Conservation (phyloP, 345 rosid genomes). For the Salix purpurea region DNA sequence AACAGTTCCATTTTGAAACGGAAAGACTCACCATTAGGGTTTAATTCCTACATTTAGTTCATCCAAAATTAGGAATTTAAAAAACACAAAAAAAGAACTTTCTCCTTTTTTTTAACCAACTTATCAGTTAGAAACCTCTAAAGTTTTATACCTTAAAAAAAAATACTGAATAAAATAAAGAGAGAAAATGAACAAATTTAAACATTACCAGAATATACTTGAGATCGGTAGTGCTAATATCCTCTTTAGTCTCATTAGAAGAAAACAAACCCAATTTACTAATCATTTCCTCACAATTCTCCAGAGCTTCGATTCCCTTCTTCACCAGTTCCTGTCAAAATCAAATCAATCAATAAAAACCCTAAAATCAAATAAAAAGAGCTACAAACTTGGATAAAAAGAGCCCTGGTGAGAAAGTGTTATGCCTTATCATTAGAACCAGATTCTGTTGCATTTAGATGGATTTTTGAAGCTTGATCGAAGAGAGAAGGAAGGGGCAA, state of each 20-base stretch:
- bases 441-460: conserved; percentile 52
- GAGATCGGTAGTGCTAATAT: conserved; percentile 74
- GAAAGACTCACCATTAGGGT: not conserved
- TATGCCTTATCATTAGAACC: conserved; percentile 56
- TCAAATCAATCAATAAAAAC: not conserved
- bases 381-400: not conserved
- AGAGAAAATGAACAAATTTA: not conserved
- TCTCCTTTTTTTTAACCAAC: not conserved
- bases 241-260: conserved; percentile 80
- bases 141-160: not conserved
- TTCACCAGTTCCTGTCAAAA: conserved; percentile 50
- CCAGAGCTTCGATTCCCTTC: conserved; percentile 64
- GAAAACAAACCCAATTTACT: conserved; percentile 78
- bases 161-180: not conserved
- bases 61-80: not conserved
- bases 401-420: too few relatives aligned
- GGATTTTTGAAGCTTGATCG: conserved; percentile 75
- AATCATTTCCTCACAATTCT: conserved; percentile 86
- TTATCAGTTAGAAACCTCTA: not conserved
- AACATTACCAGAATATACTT: conserved; percentile 75
- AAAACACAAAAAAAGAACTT: not conserved
- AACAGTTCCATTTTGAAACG: not conserved
- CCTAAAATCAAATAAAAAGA: not conserved
- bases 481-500: conserved; percentile 64
- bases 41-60: not conserved